Conservation (phyloP, 2,329 filamentous ascomycete genomes). For the Fusarium scirpi region DNA sequence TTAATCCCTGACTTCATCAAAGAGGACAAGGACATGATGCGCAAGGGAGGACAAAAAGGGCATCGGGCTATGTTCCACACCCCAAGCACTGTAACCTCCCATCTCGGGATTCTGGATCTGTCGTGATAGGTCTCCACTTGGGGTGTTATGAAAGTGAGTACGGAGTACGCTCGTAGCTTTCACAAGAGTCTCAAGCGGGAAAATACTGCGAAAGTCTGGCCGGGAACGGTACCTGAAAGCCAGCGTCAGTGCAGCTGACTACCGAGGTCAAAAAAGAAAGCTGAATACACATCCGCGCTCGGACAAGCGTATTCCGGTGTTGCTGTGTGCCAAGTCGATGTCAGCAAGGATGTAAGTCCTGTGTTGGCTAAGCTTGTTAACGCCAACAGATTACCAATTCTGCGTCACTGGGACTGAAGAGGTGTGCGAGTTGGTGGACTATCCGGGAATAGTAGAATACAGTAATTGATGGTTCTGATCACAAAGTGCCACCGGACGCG, state of each 20-base stretch:
- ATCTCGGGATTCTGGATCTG: slow-evolving; percentile 28
- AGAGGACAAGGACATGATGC: slow-evolving; percentile 19
- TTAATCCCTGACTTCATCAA: slow-evolving; percentile 28
- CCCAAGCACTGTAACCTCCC: slow-evolving; percentile 16
- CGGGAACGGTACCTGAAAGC: slow-evolving; percentile 7
- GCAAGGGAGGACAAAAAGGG: slow-evolving; percentile 34
- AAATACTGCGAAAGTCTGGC: slow-evolving; percentile 33
- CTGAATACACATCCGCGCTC: slow-evolving; percentile 24
- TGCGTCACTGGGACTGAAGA: slow-evolving; percentile 30
- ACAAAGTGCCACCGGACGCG: slow-evolving; percentile 3
- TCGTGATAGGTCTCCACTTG: slow-evolving; percentile 29
- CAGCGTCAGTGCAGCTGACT: neutral
- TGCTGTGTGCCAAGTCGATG: slow-evolving; percentile 17
- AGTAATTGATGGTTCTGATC: neutral
- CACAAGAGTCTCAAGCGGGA: slow-evolving; percentile 33
- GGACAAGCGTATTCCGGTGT: slow-evolving; percentile 12
- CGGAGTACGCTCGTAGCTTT: slow-evolving; percentile 6
- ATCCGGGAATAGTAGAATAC: slow-evolving; percentile 19
- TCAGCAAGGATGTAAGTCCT: slow-evolving; percentile 5
- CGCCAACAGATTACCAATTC: slow-evolving; percentile 20
- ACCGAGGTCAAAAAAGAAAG: neutral
- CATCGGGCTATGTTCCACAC: slow-evolving; percentile 14
- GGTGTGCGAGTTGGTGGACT: slow-evolving; percentile 20
- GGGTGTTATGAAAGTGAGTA: slow-evolving; percentile 5
- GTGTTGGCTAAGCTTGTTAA: slow-evolving; percentile 6